Evolutionary conservation across 2,329 filamentous ascomycete species (phyloP).

Genomic region (Fusarium musae): DNA sequence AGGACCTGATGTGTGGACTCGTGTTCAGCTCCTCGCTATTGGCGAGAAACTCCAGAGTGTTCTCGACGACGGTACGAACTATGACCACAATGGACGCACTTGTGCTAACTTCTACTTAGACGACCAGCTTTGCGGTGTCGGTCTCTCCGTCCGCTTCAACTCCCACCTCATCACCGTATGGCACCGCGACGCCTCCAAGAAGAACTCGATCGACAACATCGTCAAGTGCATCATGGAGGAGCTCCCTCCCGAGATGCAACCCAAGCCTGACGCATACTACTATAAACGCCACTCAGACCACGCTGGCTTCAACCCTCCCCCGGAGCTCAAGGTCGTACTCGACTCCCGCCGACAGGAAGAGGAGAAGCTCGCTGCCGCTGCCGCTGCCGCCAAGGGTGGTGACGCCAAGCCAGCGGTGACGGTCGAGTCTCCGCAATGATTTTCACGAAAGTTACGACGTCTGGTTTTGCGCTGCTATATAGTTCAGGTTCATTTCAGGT

Average conservation of each 20-base stretch:
- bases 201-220: conserved; percentile 80
- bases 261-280: conserved; percentile 77
- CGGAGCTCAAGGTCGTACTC: conserved; percentile 66
- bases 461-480: conserved; percentile 18
- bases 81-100: not conserved
- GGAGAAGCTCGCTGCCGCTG: conserved; percentile 44
- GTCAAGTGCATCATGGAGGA: conserved; percentile 78
- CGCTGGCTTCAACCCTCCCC: conserved; percentile 77
- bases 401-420: conserved; percentile 43
- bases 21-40: conserved; percentile 83
- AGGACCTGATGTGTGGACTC: conserved; percentile 81
- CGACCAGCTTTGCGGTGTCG: conserved; percentile 90
- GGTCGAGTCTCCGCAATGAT: conserved; percentile 44
- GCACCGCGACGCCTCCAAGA: conserved; percentile 88
- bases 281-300: conserved; percentile 95
- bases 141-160: conserved; percentile 88
- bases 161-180: conserved; percentile 89
- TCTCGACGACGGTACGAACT: conserved; percentile 71
- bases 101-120: conserved; percentile 57
- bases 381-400: conserved; percentile 33
- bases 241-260: conserved; percentile 77
- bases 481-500: not conserved
- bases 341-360: conserved; percentile 66
- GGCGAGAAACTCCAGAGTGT: conserved; percentile 82
- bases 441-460: conserved; percentile 29